phyloP scores from a whole-genome alignment of 2,329 filamentous ascomycete species.

The Xylariales sp. region DNA sequence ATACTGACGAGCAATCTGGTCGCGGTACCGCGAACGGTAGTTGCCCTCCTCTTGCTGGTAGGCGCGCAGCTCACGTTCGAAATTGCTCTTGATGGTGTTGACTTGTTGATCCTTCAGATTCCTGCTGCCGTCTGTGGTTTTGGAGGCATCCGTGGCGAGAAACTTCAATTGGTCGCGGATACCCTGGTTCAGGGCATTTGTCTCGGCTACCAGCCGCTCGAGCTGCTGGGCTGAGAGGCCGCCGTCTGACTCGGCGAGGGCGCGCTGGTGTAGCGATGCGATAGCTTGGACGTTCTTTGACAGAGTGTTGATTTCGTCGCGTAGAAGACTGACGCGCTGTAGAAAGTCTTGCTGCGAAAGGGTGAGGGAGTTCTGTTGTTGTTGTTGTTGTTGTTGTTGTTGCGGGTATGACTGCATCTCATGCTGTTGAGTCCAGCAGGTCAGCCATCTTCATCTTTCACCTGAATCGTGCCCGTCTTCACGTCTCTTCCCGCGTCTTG shows the following conservation, averaged over 20 bases:
- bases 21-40: slow-evolving; percentile 67
- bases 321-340: slow-evolving; percentile 59
- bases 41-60: slow-evolving; percentile 68
- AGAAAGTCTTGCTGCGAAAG: slow-evolving; percentile 66
- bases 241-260: slow-evolving; percentile 61
- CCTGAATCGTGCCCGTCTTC: too few relatives aligned
- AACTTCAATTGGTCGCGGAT: slow-evolving; percentile 77
- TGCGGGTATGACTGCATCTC: slow-evolving; percentile 50
- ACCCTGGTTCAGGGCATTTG: slow-evolving; percentile 66
- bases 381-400: slow-evolving; percentile 9
- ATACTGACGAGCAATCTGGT: slow-evolving; percentile 77
- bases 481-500: too few relatives aligned
- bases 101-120: slow-evolving; percentile 66
- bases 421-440: slow-evolving; percentile 30
- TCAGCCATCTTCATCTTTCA: slow-evolving; percentile 11
- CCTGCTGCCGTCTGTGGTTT: slow-evolving; percentile 56
- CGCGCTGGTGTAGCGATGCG: slow-evolving; percentile 65
- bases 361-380: slow-evolving; percentile 24
- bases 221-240: slow-evolving; percentile 49
- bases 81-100: slow-evolving; percentile 64
- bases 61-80: slow-evolving; percentile 65
- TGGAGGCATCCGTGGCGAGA: slow-evolving; percentile 65
- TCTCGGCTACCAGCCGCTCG: slow-evolving; percentile 64
- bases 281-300: slow-evolving; percentile 65
- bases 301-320: slow-evolving; percentile 63